Evolutionary conservation across 2,329 filamentous ascomycete species (phyloP).

Genomic region (Volutella citrinella): DNA sequence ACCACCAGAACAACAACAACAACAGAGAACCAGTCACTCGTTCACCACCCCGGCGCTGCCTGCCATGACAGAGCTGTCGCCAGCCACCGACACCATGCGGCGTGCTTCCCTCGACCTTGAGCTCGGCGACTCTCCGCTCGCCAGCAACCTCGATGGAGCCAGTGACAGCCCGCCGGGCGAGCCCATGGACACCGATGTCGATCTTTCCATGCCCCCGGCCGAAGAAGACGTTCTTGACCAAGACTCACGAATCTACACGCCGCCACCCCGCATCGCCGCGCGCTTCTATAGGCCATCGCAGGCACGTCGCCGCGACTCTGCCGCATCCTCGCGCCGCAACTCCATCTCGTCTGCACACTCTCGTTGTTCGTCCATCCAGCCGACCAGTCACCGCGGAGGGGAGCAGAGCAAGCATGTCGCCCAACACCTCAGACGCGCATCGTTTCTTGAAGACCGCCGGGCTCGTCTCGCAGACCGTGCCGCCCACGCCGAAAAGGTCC

Average conservation of each 20-base stretch:
- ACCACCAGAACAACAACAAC: too few relatives aligned
- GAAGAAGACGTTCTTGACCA: slow-evolving; percentile 34
- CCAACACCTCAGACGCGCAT: slow-evolving; percentile 75
- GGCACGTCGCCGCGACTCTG: slow-evolving; percentile 69
- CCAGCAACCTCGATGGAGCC: slow-evolving; percentile 37
- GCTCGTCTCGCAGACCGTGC: slow-evolving; percentile 76
- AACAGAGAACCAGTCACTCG: too few relatives aligned
- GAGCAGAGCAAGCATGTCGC: slow-evolving; percentile 75
- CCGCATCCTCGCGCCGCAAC: slow-evolving; percentile 75
- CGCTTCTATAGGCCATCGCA: slow-evolving; percentile 70
- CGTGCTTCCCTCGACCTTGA: slow-evolving; percentile 38
- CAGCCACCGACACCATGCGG: slow-evolving; percentile 36
- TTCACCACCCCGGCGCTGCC: too few relatives aligned
- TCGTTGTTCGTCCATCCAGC: slow-evolving; percentile 59
- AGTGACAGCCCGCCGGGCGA: slow-evolving; percentile 28
- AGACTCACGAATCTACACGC: slow-evolving; percentile 47
- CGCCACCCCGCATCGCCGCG: slow-evolving; percentile 73
- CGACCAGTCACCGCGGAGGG: slow-evolving; percentile 45
- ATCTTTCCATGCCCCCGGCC: slow-evolving; percentile 37
- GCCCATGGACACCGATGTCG: slow-evolving; percentile 30
- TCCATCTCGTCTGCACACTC: slow-evolving; percentile 76
- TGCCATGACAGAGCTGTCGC: slow-evolving; percentile 17
- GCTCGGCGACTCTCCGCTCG: too few relatives aligned
- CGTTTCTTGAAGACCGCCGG: slow-evolving; percentile 77
- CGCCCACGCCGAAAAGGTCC: slow-evolving; percentile 80